Evolutionary conservation across 169 alveolate species (phyloP).

Genomic region (Theileria orientalis): DNA sequence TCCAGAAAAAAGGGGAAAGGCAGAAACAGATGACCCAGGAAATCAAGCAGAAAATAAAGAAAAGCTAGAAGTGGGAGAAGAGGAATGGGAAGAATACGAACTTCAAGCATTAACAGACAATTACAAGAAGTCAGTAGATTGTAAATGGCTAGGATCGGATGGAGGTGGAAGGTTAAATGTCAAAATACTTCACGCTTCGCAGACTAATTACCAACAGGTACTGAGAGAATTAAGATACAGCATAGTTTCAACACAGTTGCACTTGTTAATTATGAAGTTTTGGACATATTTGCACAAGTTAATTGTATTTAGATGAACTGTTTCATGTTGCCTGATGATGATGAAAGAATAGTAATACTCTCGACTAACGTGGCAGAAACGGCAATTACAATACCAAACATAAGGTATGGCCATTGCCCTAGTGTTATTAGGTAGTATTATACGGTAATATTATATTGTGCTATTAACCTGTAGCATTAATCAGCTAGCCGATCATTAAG

Average conservation of each 20-base stretch:
- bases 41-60: background rate
- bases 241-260: slow-evolving; percentile 74
- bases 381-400: slow-evolving; percentile 97
- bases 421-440: too few relatives aligned
- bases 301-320: slow-evolving; percentile 69
- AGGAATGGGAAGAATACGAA: slow-evolving; percentile 25
- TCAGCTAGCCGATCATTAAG: too few relatives aligned
- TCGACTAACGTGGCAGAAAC: slow-evolving; percentile 99
- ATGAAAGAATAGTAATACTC: slow-evolving; percentile 91
- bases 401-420: slow-evolving; percentile 67
- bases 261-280: too few relatives aligned
- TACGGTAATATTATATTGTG: too few relatives aligned
- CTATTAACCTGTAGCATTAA: too few relatives aligned
- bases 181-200: slow-evolving; percentile 87
- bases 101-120: slow-evolving; percentile 31
- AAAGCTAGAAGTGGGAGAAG: background rate
- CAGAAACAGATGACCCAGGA: slow-evolving; percentile 12
- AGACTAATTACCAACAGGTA: slow-evolving; percentile 81
- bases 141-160: slow-evolving; percentile 72
- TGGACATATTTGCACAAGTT: too few relatives aligned
- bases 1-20: slow-evolving; percentile 15
- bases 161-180: slow-evolving; percentile 71
- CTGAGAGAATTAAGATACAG: slow-evolving; percentile 11
- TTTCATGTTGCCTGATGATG: slow-evolving; percentile 83
- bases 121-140: slow-evolving; percentile 37